Base-by-base conservation (phyloP, 208 protist genomes). In the Crithidia bombi region DNA sequence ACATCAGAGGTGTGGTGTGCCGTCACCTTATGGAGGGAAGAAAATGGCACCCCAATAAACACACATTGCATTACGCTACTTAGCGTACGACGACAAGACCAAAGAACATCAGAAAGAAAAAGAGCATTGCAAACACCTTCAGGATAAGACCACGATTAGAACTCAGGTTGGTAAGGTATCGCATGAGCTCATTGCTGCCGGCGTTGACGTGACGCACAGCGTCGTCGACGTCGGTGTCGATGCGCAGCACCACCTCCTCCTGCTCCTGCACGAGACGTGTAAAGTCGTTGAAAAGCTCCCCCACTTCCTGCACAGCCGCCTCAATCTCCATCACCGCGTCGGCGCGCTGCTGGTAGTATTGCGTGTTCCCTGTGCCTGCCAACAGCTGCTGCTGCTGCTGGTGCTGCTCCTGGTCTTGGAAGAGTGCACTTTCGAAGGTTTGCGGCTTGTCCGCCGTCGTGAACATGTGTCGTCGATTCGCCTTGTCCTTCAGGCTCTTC, bases 41-140 rank as follows among this genome's bases (percentile, higher is more conserved):
- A n/a, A n/a, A n/a, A n/a, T n/a, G n/a, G n/a, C n/a, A n/a, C n/a
- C n/a, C n/a, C n/a, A n/a, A n/a, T n/a, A n/a, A n/a, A 47, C 43
- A 47, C 43, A 47, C 57, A 64, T 38, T n/a, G n/a, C n/a, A n/a
- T n/a, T n/a, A n/a, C n/a, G 32, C 28, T 33, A 14, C 3, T 87
- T 65, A 97, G 2, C 88, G 82, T n/a, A 97, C 90, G 44, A 97
- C 86, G 12, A 97, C 46, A 55, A 97, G 75, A 33, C 90, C 91
- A 78, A 98, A 98, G 23, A 98, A 85, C 7, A 98, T 69, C 23
- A 98, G 78, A 61, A 98, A 98, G 28, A 97, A 77, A 51, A 98
- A 90, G 23, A 98, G 70, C 14, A 98, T 75, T 17, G 79, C 90
- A 72, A 98, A 95, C 30, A 98, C 82, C 72, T 97, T 98, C 68